Conservation (phyloP, 2,329 filamentous ascomycete genomes). For the Tolypocladium endophyticum region DNA sequence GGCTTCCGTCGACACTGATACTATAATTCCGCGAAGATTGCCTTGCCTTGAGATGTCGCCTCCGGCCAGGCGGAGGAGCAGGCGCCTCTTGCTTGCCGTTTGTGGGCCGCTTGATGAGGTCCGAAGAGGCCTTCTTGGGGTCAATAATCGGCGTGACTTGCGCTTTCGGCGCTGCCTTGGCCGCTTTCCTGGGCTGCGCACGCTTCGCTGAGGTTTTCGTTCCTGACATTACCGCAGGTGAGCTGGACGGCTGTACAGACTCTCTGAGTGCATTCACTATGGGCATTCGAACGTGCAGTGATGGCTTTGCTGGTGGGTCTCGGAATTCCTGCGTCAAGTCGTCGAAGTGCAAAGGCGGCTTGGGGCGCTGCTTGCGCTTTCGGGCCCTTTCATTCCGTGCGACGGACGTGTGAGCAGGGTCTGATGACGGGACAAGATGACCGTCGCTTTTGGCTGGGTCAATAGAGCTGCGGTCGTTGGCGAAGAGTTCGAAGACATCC, state of each 20-base stretch:
- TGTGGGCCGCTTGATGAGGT: neutral
- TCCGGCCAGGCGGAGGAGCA: neutral
- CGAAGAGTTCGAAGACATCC: slow-evolving; percentile 8
- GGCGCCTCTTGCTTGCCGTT: neutral
- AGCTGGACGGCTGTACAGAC: slow-evolving; percentile 6
- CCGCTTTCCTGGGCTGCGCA: slow-evolving; percentile 5
- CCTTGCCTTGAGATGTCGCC: neutral
- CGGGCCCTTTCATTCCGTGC: neutral
- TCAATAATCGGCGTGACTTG: too few species aligned
- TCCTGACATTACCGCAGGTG: slow-evolving; percentile 4
- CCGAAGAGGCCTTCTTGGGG: neutral
- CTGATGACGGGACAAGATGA: neutral
- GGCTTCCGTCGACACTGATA: slow-evolving; percentile 2
- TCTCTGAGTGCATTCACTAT: slow-evolving; percentile 9
- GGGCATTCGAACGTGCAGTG: neutral
- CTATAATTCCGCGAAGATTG: slow-evolving; percentile 1
- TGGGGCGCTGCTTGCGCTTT: slow-evolving; percentile 21
- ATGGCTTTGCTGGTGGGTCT: slow-evolving; percentile 3
- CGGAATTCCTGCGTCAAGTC: slow-evolving; percentile 16
- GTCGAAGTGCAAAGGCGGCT: slow-evolving; percentile 22
- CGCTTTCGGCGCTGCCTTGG: neutral
- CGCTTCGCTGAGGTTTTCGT: neutral
- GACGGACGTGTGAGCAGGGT: neutral
- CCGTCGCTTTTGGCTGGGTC: slow-evolving; percentile 1
- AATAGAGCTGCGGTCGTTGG: slow-evolving; percentile 1